Percentiles rank a stretch among this genome's conserved stretches.
Conservation (phyloP, 1,139 yeast species). For the Candida labiduridarum region DNA sequence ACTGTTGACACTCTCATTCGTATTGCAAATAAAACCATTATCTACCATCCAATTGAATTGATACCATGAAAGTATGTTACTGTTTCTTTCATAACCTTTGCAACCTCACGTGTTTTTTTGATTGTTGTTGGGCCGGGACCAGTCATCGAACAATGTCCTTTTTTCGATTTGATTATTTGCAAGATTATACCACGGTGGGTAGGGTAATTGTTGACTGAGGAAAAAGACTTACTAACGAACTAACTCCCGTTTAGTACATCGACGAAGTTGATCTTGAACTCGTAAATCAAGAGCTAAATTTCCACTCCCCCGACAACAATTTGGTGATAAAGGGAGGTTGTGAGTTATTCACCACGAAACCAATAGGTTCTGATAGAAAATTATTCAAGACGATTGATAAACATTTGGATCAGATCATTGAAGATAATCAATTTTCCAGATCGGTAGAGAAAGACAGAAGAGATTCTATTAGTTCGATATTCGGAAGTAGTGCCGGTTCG, state of each 20-base stretch:
- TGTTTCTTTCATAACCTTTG: not conserved
- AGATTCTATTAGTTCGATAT: slow-evolving; percentile 36
- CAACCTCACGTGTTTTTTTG: slow-evolving; percentile 3
- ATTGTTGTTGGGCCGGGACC: not conserved
- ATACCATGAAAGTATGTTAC: slow-evolving; percentile 4
- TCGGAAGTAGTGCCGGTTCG: slow-evolving; percentile 43
- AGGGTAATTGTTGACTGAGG: not conserved
- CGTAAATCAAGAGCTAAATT: slow-evolving; percentile 83
- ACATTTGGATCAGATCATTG: slow-evolving; percentile 68
- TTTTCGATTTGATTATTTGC: not conserved
- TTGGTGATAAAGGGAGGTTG: slow-evolving; percentile 80
- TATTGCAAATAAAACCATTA: not conserved
- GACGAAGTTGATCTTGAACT: slow-evolving; percentile 90
- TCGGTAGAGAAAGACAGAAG: slow-evolving; percentile 45
- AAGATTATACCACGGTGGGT: not conserved
- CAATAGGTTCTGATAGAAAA: slow-evolving; percentile 87
- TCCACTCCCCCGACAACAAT: slow-evolving; percentile 85
- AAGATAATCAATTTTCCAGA: slow-evolving; percentile 53
- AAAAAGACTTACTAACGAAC: slow-evolving; percentile 11
- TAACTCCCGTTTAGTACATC: slow-evolving; percentile 56
- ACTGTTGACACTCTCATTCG: not conserved
- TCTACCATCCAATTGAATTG: not conserved
- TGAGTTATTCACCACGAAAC: slow-evolving; percentile 91
- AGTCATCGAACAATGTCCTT: too few relatives aligned
- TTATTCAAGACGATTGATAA: slow-evolving; percentile 85